Base-by-base conservation (phyloP, 768 basidiomycete genomes). In the Imleria badia region DNA sequence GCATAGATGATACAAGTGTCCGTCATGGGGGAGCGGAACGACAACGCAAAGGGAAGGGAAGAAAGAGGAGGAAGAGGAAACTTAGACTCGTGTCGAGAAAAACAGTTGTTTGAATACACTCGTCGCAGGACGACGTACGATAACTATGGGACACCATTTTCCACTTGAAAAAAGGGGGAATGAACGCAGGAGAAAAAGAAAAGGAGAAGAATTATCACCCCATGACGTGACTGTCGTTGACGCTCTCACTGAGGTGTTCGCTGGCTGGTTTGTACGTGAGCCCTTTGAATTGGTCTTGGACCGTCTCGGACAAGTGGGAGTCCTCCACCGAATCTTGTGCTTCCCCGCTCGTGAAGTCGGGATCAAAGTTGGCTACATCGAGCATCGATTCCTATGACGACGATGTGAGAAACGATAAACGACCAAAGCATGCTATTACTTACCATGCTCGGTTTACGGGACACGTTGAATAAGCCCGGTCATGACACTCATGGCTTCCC, bases 361-460 rank as follows among this genome's bases (percentile, higher is more conserved):
- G 83, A 72, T 98, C 97, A 74, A 99, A 98, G 78, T 98, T 94
- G 54, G 88, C 92, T 20, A 95, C 94, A 68, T 97, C 95, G 43
- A 97, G 82, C 1, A 94, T 94, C 51, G 88, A 89, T 77, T 95
- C 94, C 86, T 87, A 40, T 45, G 52, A 52, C 30, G 14, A 63
- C 30, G 20, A 33, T 9, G 51, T 62, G 46, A 65, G 45, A 29
- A 33, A 33, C 15, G 15, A 19, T 9, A 23, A 22, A 22, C n/a
- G 44, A 36, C 26, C 29, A 13, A 35, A 30, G 31, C 1, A 31
- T 14, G 6, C 6, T 41, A 19, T 19, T n/a, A 77, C 90, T 71
- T 72, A 91, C 91, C 59, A 98, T 96, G 60, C 89, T 91, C 12
- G 96, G 96, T 75, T 99, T 99, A 79, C 0, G 96, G 97, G 68